Base-by-base conservation (phyloP, 257 asterid genomes). In the Solanum chmielewskii region DNA sequence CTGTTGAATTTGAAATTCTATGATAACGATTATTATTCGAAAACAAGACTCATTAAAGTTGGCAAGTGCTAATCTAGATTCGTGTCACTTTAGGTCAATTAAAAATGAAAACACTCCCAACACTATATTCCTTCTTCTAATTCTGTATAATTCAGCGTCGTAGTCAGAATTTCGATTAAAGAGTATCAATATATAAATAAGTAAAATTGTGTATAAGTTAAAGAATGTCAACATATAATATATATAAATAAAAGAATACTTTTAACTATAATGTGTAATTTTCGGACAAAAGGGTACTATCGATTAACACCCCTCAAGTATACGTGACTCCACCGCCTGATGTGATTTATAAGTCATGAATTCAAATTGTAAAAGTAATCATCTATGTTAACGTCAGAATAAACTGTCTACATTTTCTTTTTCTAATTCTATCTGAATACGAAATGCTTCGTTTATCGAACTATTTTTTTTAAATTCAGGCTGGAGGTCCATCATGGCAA, bases 401-500 rank as follows among this genome's bases (percentile, higher is more conserved):
- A 68, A 3, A 68, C 13, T 69, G 5, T 33, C 41, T 69, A 69
- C 7, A 29, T 69, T 3, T 4, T 0, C 0, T 29, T 13, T 29
- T 68, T 1, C 0, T 27, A 27, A 25, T 13, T 27, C 1, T 68
- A 3, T 68, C 6, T 68, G 11, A 69, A 69, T 9, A 69, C 42
- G 7, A 31, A 18, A 69, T 69, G 21, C n/a, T 69, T 29, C 11
- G 13, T 27, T 10, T 66, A 27, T 12, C 21, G 0, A 66, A 2
- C 1, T 52, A 16, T 18, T 18, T 56, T 23, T 66, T 2, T 13
- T 7, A 39, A 41, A 18, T 9, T 64, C 86, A 91, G 92, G 45
- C 41, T 1, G 90, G 91, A 52, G 93, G 93, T 75, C 93, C 92
- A 35, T 56, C 87, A 7, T 91, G 90, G 87, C 41, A 64, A 41